phyloP scores from a whole-genome alignment of 2,329 filamentous ascomycete genomes.

The Fusarium sp. region DNA sequence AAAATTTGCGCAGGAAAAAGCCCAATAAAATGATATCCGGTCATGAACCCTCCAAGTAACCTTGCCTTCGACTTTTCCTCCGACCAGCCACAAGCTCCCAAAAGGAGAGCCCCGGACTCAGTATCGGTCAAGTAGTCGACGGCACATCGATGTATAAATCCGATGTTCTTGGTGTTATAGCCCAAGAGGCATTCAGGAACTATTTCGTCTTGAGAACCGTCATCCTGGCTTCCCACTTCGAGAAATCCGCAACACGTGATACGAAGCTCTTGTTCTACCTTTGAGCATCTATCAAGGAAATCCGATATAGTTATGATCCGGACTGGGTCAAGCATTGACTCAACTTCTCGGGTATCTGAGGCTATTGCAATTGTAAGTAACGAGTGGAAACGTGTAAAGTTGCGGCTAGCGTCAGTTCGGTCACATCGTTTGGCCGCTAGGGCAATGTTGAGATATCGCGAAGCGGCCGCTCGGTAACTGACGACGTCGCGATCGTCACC shows the following conservation, averaged over 20 bases:
- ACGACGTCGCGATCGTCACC: background rate
- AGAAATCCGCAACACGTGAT: background rate
- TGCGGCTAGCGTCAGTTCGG: too few species aligned
- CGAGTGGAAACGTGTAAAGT: rapidly evolving
- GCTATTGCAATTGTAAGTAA: background rate
- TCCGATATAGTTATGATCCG: rapidly evolving
- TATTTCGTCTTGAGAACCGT: rapidly evolving
- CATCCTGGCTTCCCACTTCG: background rate
- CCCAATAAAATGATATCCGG: background rate
- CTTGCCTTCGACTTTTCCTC: background rate
- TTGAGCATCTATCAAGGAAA: rapidly evolving
- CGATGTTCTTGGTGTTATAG: rapidly evolving
- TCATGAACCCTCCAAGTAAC: background rate
- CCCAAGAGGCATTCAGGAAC: rapidly evolving
- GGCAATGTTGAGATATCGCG: background rate
- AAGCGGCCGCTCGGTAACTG: background rate
- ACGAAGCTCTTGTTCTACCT: background rate
- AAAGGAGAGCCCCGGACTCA: background rate
- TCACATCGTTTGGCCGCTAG: background rate
- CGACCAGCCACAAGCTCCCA: background rate
- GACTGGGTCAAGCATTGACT: rapidly evolving
- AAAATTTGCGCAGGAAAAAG: background rate
- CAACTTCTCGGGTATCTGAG: rapidly evolving
- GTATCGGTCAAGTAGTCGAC: background rate
- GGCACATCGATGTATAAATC: background rate